A percentile compares a stretch with the other conserved stretches of the same genome.
Conservation (phyloP, 2,329 filamentous ascomycete genomes). For the Ophiostoma quercus region DNA sequence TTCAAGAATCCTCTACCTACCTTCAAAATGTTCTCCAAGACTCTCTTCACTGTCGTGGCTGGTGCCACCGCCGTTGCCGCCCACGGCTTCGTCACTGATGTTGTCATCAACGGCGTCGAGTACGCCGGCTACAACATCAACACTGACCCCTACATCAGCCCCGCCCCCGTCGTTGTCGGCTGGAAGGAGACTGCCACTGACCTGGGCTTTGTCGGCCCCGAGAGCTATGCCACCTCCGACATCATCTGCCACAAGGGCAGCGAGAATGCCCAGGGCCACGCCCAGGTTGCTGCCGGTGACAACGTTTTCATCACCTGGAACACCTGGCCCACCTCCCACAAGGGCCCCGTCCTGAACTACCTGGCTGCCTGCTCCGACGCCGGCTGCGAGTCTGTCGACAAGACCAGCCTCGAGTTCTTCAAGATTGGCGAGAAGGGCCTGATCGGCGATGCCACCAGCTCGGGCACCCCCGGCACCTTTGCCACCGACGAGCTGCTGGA, state of each 20-base stretch:
- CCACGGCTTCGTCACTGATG: constrained; percentile 16
- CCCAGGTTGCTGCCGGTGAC: constrained; percentile 31
- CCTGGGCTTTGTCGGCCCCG: constrained; percentile 31
- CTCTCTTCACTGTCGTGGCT: constrained; percentile 10
- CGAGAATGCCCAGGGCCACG: constrained; percentile 31
- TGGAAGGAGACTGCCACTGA: constrained; percentile 33
- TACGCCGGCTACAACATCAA: constrained; percentile 1
- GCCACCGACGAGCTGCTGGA: constrained; percentile 41
- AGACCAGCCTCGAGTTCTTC: constrained; percentile 32
- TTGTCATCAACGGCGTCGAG: constrained; percentile 14
- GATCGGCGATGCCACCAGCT: constrained; percentile 30
- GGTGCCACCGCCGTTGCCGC: constrained; percentile 12
- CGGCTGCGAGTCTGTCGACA: constrained; percentile 35
- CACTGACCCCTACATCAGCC: constrained; percentile 25
- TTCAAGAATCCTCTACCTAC: not conserved
- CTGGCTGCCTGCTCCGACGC: constrained; percentile 34
- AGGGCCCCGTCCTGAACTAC: constrained; percentile 36
- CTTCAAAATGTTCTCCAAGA: constrained; percentile 15
- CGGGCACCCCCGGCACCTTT: constrained; percentile 31
- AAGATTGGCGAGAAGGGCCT: constrained; percentile 34
- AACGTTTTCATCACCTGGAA: constrained; percentile 32
- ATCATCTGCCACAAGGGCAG: constrained; percentile 33
- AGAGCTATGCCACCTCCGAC: constrained; percentile 29
- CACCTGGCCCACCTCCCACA: constrained; percentile 32
- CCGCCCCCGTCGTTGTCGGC: constrained; percentile 31